Percentiles rank a stretch among this genome's conserved stretches.
phyloP scores from a whole-genome alignment of 2,329 filamentous ascomycete species.

The Akanthomyces lecanii region DNA sequence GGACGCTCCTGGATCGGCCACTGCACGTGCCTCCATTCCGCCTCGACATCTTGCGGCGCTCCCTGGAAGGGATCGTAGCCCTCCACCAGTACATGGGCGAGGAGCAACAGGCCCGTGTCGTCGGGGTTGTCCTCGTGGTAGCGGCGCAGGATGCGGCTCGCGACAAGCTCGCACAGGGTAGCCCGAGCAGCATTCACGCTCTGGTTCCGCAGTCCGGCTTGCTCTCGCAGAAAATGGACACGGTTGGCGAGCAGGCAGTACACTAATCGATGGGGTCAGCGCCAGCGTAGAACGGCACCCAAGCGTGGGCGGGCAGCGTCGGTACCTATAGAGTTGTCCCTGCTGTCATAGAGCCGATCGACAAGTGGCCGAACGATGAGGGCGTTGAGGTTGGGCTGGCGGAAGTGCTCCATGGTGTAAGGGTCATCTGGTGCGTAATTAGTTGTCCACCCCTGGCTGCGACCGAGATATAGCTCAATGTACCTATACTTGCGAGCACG shows the following conservation, averaged over 20 bases:
- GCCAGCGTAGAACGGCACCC: not conserved
- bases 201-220: slow-evolving; percentile 61
- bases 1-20: slow-evolving; percentile 37
- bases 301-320: slow-evolving; percentile 11
- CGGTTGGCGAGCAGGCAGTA: slow-evolving; percentile 70
- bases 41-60: slow-evolving; percentile 55
- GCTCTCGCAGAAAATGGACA: slow-evolving; percentile 64
- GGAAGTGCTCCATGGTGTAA: slow-evolving; percentile 53
- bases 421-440: slow-evolving; percentile 28
- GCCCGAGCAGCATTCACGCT: slow-evolving; percentile 66
- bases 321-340: slow-evolving; percentile 56
- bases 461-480: not conserved
- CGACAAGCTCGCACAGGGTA: slow-evolving; percentile 64
- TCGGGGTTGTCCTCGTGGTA: slow-evolving; percentile 66
- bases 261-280: slow-evolving; percentile 37
- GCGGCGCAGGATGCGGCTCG: slow-evolving; percentile 60
- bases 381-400: slow-evolving; percentile 60
- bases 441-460: not conserved
- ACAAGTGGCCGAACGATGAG: slow-evolving; percentile 60
- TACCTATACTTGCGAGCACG: slow-evolving; percentile 21
- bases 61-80: slow-evolving; percentile 70
- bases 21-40: slow-evolving; percentile 40
- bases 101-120: slow-evolving; percentile 56
- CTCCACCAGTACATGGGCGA: slow-evolving; percentile 65
- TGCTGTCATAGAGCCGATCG: slow-evolving; percentile 56